Evolutionary conservation across 1,284 basidiomycete species (phyloP).

Genomic region (Trichosporon faecale): DNA sequence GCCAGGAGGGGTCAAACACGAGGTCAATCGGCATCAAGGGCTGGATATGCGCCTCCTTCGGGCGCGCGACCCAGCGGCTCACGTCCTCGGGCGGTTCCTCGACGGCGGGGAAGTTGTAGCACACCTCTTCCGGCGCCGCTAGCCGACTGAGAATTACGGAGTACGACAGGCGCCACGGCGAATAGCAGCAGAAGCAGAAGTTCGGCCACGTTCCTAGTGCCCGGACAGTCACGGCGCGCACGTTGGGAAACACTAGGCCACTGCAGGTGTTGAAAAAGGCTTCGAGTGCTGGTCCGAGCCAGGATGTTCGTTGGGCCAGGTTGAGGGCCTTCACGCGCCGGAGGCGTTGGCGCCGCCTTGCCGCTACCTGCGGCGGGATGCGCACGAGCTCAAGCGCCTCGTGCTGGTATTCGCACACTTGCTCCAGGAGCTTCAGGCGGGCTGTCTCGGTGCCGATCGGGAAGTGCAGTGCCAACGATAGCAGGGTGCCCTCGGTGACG

Average conservation of each 20-base stretch:
- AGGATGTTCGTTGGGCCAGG: background rate
- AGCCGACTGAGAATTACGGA: background rate
- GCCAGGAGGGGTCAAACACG: background rate
- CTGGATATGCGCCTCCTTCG: background rate
- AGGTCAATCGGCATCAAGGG: slow-evolving; percentile 2
- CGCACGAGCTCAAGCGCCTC: background rate
- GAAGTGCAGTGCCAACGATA: background rate
- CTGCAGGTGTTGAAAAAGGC: background rate
- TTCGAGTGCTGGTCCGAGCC: background rate
- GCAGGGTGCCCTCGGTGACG: background rate
- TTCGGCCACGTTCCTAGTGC: background rate
- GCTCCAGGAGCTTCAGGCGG: background rate
- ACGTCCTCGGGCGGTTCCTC: background rate
- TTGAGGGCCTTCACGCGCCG: background rate
- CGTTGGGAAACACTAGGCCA: background rate
- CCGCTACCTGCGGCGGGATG: background rate
- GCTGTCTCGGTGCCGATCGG: background rate
- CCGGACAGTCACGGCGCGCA: background rate
- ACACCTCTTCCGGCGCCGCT: background rate
- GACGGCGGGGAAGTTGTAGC: slow-evolving; percentile 7
- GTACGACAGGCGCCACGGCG: background rate
- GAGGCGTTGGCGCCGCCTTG: background rate
- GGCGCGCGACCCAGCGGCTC: background rate
- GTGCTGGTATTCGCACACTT: background rate
- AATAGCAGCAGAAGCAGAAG: slow-evolving; percentile 7